Conservation (phyloP, 352 stramenopile species). For the Phytophthora brassicae region DNA sequence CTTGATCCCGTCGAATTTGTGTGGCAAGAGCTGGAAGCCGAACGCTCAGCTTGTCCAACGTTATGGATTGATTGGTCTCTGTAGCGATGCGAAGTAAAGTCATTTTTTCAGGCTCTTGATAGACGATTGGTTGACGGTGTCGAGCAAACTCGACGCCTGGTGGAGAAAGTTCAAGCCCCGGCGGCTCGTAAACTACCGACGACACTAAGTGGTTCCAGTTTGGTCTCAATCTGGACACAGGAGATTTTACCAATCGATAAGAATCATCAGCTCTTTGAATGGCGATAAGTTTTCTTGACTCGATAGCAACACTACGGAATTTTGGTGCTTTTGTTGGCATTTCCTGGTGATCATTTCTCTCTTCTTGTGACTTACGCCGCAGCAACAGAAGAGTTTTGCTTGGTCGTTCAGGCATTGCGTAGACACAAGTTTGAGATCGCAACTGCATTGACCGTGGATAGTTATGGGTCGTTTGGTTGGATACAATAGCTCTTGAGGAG, state of each 20-base stretch:
- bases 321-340: neutral
- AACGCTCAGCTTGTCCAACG: neutral
- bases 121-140: neutral
- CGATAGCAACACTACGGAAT: neutral
- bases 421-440: slow-evolving; percentile 25
- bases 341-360: no score
- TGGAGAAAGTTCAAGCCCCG: neutral
- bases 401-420: slow-evolving; percentile 27
- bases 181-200: slow-evolving; percentile 19
- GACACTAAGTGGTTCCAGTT: slow-evolving; percentile 10
- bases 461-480: slow-evolving; percentile 23
- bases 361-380: slow-evolving; percentile 5
- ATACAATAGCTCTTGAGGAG: neutral
- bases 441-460: neutral
- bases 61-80: neutral
- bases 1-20: neutral
- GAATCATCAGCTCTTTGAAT: slow-evolving; percentile 2
- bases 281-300: slow-evolving; percentile 23
- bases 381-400: slow-evolving; percentile 14
- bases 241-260: neutral
- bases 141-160: slow-evolving; percentile 25
- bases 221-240: slow-evolving; percentile 7
- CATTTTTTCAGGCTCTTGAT: slow-evolving; percentile 1
- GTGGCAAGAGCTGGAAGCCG: slow-evolving; percentile 2
- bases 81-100: slow-evolving; percentile 1